A percentile compares a stretch with the other conserved stretches of the same genome.
These are phyloP conservation scores for Aciculosporium take DNA, from an alignment of 2,329 filamentous ascomycete genomes.

Conservation along the genomic window DNA sequence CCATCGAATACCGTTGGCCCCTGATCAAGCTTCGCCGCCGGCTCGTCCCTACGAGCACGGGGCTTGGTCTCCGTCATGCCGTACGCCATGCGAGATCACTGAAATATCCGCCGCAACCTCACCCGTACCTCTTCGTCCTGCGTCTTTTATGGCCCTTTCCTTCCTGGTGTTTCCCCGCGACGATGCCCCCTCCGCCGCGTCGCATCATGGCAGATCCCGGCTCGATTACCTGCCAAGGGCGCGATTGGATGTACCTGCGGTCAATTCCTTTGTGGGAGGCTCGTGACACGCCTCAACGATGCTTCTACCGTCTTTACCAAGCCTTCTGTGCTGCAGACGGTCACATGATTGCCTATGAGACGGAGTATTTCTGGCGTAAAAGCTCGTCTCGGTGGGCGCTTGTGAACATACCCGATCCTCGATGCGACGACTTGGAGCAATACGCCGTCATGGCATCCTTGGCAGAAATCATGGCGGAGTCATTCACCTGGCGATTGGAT, in stretches of 20 bases:
- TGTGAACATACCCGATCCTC: constrained; percentile 10
- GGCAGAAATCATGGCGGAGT: constrained; percentile 10
- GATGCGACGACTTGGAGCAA: constrained; percentile 10
- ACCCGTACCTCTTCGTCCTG: constrained; percentile 7
- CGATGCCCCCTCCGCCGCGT: constrained; percentile 7
- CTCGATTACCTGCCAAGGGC: constrained; percentile 3
- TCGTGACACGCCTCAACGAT: constrained; percentile 14
- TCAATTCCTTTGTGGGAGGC: constrained; percentile 9
- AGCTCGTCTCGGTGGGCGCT: constrained; percentile 9
- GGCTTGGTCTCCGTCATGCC: constrained; percentile 7
- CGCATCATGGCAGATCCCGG: constrained; percentile 7
- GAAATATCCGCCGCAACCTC: background rate
- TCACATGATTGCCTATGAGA: constrained; percentile 12
- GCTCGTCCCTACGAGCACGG: constrained; percentile 6
- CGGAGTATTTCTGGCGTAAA: constrained; percentile 16
- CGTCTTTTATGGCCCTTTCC: constrained; percentile 8
- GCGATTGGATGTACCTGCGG: constrained; percentile 7
- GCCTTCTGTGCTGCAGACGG: constrained; percentile 14
- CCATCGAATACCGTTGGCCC: constrained; percentile 8
- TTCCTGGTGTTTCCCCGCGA: constrained; percentile 5
- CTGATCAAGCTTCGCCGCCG: constrained; percentile 9
- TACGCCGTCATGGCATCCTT: constrained; percentile 13
- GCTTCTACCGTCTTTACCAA: constrained; percentile 16
- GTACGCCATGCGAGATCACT: constrained; percentile 4
- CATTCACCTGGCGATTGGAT: constrained; percentile 14